Percentiles rank a stretch among this genome's conserved stretches.
phyloP scores from a whole-genome alignment of 1,284 basidiomycete species.

The Ceratobasidium sp. region DNA sequence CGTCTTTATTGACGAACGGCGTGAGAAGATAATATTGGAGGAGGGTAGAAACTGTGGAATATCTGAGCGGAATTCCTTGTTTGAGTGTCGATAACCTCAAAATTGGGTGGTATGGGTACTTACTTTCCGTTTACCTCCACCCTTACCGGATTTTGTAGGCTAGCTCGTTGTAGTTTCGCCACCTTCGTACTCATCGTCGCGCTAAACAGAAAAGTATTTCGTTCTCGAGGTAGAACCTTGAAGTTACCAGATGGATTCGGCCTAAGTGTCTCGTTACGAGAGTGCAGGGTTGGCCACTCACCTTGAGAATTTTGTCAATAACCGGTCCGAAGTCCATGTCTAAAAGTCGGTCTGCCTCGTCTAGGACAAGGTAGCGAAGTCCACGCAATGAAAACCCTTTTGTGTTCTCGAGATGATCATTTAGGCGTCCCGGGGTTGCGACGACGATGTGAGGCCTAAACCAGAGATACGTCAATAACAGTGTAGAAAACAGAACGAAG shows the following conservation, averaged over 20 bases:
- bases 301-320: conserved; percentile 96
- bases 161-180: conserved; percentile 96
- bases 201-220: conserved; percentile 96
- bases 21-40: conserved; percentile 97
- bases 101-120: conserved; percentile 53
- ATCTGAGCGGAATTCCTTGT: conserved; percentile 66
- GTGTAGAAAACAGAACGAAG: neutral
- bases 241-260: too few species aligned
- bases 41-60: conserved; percentile 96
- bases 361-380: conserved; percentile 94
- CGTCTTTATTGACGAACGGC: conserved; percentile 93
- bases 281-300: neutral
- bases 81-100: neutral
- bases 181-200: conserved; percentile 99
- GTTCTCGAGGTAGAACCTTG: conserved; percentile 88
- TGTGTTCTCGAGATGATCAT: conserved; percentile 97
- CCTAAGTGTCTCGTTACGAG: too few species aligned
- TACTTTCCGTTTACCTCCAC: conserved; percentile 96
- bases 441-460: conserved; percentile 88
- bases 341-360: conserved; percentile 96
- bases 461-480: neutral
- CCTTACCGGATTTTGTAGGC: conserved; percentile 93
- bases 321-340: conserved; percentile 99
- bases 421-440: conserved; percentile 95
- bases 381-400: conserved; percentile 95